phyloP scores from a whole-genome alignment of 1,284 basidiomycete species.

The Ustilago vetiveriae region DNA sequence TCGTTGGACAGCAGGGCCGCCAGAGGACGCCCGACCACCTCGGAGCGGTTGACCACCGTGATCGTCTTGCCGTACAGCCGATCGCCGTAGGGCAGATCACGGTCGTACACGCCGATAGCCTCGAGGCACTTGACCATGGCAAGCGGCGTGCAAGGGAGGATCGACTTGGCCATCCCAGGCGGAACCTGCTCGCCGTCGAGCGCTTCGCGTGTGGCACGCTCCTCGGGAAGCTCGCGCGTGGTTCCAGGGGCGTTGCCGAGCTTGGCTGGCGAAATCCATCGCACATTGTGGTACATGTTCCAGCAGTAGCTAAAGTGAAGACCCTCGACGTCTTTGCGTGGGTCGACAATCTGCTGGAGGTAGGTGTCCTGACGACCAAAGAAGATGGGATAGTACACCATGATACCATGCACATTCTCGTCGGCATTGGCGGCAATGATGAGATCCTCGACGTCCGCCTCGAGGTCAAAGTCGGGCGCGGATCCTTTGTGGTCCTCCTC shows the following conservation, averaged over 20 bases:
- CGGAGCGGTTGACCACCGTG: conserved; percentile 95
- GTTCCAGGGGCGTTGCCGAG: conserved; percentile 64
- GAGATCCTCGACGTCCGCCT: conserved; percentile 69
- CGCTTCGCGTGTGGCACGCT: conserved; percentile 41
- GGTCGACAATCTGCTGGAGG: conserved; percentile 91
- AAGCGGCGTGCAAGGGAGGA: conserved; percentile 94
- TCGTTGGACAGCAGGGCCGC: conserved; percentile 94
- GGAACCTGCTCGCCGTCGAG: conserved; percentile 69
- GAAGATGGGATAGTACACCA: conserved; percentile 75
- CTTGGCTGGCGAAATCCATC: conserved; percentile 63
- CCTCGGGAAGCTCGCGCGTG: conserved; percentile 52
- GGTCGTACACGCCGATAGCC: conserved; percentile 89
- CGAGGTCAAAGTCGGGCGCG: conserved; percentile 79
- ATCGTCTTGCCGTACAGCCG: conserved; percentile 91
- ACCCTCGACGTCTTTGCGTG: conserved; percentile 96
- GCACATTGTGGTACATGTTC: conserved; percentile 68
- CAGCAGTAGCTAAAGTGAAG: conserved; percentile 76
- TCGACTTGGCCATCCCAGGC: conserved; percentile 85
- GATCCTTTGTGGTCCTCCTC: conserved; percentile 76
- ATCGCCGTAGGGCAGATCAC: conserved; percentile 88
- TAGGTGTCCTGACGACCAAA: conserved; percentile 83
- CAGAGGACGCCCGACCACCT: conserved; percentile 93
- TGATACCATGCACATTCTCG: conserved; percentile 86
- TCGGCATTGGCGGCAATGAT: conserved; percentile 78
- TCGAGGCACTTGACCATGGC: conserved; percentile 94